These are phyloP conservation scores for Lasiodiplodia sp. DNA, from an alignment of 2,329 filamentous ascomycete species.

Conservation along the genomic window DNA sequence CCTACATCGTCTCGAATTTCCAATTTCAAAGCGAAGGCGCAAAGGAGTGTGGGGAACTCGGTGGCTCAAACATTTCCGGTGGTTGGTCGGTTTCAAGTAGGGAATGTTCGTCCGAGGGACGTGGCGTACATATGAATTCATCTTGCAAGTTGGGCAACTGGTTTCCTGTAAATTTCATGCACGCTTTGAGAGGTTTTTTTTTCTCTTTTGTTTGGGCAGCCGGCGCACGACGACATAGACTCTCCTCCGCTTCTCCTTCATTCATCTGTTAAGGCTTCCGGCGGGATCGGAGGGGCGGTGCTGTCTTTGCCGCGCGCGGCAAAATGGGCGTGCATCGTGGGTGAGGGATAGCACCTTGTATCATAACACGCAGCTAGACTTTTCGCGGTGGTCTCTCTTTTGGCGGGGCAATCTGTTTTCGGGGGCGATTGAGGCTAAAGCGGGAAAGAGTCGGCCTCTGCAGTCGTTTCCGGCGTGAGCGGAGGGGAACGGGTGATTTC, in stretches of 20 bases:
- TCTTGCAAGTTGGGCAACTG: conserved; percentile 19
- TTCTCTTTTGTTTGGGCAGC: background rate
- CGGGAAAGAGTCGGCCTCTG: background rate
- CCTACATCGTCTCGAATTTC: conserved; percentile 26
- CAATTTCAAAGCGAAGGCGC: conserved; percentile 26
- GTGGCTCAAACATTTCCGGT: conserved; percentile 4
- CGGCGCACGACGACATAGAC: conserved; percentile 12
- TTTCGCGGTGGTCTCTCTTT: conserved; percentile 4
- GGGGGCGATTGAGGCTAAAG: conserved; percentile 22
- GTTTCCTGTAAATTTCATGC: conserved; percentile 19
- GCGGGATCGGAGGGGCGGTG: conserved; percentile 14
- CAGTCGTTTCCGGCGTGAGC: conserved; percentile 9
- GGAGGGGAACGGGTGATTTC: conserved; percentile 7
- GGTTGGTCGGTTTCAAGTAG: conserved; percentile 23
- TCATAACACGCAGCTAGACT: conserved; percentile 23
- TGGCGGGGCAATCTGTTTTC: background rate
- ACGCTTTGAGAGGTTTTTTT: background rate
- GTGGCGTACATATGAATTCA: conserved; percentile 26
- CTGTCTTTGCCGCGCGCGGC: conserved; percentile 15
- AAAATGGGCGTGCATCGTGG: conserved; percentile 5
- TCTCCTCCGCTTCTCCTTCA: conserved; percentile 11
- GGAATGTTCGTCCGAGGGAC: conserved; percentile 6
- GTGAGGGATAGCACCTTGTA: conserved; percentile 10
- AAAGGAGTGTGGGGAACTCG: conserved; percentile 25
- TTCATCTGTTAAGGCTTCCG: conserved; percentile 9